Evolutionary conservation across 805 yeast species (phyloP), one percentile per base, ranked within the genome.

Genomic region (Saccharomycopsis sp.): DNA sequence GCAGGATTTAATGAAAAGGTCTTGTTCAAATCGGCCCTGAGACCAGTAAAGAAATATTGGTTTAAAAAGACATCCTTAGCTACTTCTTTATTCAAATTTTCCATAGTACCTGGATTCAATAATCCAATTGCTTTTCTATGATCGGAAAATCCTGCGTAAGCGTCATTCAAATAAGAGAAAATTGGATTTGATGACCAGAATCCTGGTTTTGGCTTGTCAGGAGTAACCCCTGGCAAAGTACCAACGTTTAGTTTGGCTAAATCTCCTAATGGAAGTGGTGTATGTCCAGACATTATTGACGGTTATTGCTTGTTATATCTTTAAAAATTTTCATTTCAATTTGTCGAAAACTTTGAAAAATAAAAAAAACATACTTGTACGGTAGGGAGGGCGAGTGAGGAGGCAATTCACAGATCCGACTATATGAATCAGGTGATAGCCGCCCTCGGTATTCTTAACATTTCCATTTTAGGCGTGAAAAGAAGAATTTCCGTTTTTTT

Each of bases 11-110:
- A 75, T 53, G 84, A 69, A 61, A 93, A 87, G 11, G 89, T 86
- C 74, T 90, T 90, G 70, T 86, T 85, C 57, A 93, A 76, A 65
- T 93, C 98, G 47, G 97, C 98, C 63, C 96, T 84, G 59, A 93
- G 75, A 48, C 98, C 98, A 32, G 95, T 82, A 74, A 90, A 90
- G 66, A 82, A 80, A 70, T 85, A 85, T 62, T 88, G 95, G 60
- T 76, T 79, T 57, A 88, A 74, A 62, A 93, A 87, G 26, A 90
- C 97, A 61, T 90, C 97, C 66, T 89, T 82, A 52, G 89, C 71
- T 48, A 88, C 97, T 69, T 93, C 98, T 68, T 86, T 85, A 70
- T 81, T 82, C 64, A 90, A 71, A 70, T 87, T 86, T 71, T 89
- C 97, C 64, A 87, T 78, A 53, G 96, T 83, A 55, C 97, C 97